Conservation (phyloP, 1,284 basidiomycete species). For the Amylostereum areolatum region DNA sequence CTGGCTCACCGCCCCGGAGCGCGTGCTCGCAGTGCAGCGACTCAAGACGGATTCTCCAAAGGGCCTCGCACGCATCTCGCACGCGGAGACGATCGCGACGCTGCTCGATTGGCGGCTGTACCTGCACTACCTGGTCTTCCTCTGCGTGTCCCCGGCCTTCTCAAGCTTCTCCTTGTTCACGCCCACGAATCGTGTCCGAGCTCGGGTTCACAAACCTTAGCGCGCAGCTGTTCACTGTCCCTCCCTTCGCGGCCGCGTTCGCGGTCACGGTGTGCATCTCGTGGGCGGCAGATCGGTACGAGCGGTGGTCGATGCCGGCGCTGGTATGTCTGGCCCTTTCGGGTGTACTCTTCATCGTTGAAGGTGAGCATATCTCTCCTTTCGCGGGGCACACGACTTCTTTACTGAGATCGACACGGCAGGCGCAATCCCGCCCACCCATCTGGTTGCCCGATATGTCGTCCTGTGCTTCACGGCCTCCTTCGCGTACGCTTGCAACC, state of each 20-base stretch:
- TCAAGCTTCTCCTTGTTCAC: slow-evolving; percentile 29
- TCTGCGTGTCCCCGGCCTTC: slow-evolving; percentile 27
- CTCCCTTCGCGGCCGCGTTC: slow-evolving; percentile 39
- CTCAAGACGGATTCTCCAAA: slow-evolving; percentile 22
- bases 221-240: slow-evolving; percentile 54
- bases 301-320: slow-evolving; percentile 12
- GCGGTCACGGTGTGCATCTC: slow-evolving; percentile 23
- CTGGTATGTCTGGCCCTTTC: slow-evolving; percentile 12
- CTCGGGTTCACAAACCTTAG: slow-evolving; percentile 39
- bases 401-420: slow-evolving; percentile 2
- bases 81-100: slow-evolving; percentile 22
- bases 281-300: slow-evolving; percentile 15
- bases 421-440: slow-evolving; percentile 23
- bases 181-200: slow-evolving; percentile 31
- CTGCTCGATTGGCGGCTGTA: slow-evolving; percentile 25
- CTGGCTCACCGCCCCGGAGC: slow-evolving; percentile 29
- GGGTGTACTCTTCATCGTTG: slow-evolving; percentile 14
- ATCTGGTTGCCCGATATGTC: slow-evolving; percentile 28
- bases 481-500: slow-evolving; percentile 29
- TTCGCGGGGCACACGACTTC: no score
- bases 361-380: slow-evolving; percentile 11
- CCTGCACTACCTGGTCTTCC: slow-evolving; percentile 25
- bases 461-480: slow-evolving; percentile 28
- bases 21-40: slow-evolving; percentile 20
- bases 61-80: slow-evolving; percentile 22